Evolutionary conservation across 768 basidiomycete genomes (phyloP).

Genomic region (Leccinellum luteum): DNA sequence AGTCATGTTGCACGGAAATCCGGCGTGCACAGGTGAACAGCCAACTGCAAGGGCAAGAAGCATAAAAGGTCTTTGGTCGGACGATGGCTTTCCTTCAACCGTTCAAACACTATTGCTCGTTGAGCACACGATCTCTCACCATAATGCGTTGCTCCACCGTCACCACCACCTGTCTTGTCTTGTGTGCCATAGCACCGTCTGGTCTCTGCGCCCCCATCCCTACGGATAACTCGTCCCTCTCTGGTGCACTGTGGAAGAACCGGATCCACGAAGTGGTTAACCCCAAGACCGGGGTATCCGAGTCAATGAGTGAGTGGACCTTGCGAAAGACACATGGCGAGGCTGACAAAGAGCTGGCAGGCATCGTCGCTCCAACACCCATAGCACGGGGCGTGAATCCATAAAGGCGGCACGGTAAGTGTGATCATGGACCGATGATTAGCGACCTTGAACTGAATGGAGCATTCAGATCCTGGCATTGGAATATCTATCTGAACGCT

Average conservation of each 20-base stretch:
- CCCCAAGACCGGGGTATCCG: conserved; percentile 7
- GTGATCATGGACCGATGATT: background rate
- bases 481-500: background rate
- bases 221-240: background rate
- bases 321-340: background rate
- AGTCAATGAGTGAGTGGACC: conserved; percentile 8
- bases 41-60: background rate
- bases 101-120: background rate
- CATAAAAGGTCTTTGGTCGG: conserved; percentile 12
- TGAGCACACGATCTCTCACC: conserved; percentile 8
- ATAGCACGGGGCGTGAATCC: background rate
- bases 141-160: conserved; percentile 14
- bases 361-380: background rate
- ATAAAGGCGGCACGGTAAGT: background rate
- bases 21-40: conserved; percentile 12
- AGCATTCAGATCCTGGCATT: background rate
- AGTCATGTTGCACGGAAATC: background rate
- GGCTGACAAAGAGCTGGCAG: conserved; percentile 4
- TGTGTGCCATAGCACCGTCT: conserved; percentile 15
- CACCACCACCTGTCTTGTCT: conserved; percentile 7
- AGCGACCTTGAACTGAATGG: background rate
- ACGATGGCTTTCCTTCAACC: conserved; percentile 1
- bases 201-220: conserved; percentile 16
- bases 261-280: conserved; percentile 20
- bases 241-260: conserved; percentile 18